These are phyloP conservation scores for Beta corolliflora DNA, from an alignment of 179 eudicot species.

Conservation along the genomic window DNA sequence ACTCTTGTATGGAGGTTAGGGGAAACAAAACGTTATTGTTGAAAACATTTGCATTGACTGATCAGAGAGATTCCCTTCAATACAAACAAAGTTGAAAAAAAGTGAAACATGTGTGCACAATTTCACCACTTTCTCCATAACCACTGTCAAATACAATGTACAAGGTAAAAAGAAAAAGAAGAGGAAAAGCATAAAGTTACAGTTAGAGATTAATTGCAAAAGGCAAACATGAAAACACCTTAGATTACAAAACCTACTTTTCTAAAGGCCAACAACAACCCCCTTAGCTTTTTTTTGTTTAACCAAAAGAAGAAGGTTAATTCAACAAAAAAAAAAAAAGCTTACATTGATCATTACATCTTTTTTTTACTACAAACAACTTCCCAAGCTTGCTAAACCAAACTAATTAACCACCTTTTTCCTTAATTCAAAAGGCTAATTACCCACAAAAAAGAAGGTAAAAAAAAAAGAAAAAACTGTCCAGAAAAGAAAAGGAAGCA, in stretches of 20 bases:
- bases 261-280: slow-evolving; percentile 25
- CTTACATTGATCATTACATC: slow-evolving; percentile 19
- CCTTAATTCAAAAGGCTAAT: slow-evolving; percentile 19
- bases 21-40: too few species aligned
- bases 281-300: too few species aligned
- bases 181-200: neutral
- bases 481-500: slow-evolving; percentile 26
- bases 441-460: slow-evolving; percentile 14
- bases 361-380: slow-evolving; percentile 20
- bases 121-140: neutral
- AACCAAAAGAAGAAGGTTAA: too few species aligned
- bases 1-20: too few species aligned
- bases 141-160: slow-evolving; percentile 1
- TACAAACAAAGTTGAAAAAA: neutral
- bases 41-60: neutral
- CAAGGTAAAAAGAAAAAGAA: neutral
- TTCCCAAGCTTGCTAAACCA: slow-evolving; percentile 31
- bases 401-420: slow-evolving; percentile 27
- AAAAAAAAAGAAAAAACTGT: slow-evolving; percentile 21
- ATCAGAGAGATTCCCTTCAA: neutral
- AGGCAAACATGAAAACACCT: neutral
- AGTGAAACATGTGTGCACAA: neutral
- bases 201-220: slow-evolving; percentile 12
- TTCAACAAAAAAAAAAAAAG: too few species aligned
- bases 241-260: slow-evolving; percentile 23